Evolutionary conservation across 2,329 filamentous ascomycete genomes (phyloP), one percentile per base, ranked within the genome.

Genomic region (Ophiostoma australiae): DNA sequence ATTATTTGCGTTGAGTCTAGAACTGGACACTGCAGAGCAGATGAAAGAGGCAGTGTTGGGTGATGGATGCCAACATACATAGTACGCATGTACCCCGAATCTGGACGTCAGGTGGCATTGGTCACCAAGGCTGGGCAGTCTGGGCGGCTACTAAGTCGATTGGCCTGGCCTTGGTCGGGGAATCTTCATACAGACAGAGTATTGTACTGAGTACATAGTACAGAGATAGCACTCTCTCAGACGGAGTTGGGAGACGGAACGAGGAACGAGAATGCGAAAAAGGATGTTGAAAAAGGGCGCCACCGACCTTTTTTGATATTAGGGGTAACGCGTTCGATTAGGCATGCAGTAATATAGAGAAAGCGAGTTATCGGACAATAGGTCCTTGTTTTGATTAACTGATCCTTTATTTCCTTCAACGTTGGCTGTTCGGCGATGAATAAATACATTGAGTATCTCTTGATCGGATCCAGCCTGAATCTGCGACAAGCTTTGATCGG

Each of bases 91-190:
- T 27, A 58, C 52, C n/a, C 52, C 52, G 23, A 58, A 13, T 58
- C 52, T 13, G 27, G 20, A 65, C 11, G 31, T 3, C 23, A 65
- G 52, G 52, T 58, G 52, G n/a, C 52, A 58, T 68, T 35, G 44
- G 44, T n/a, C 23, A 58, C 68, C 68, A 69, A 69, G 55, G 68
- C 68, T 69, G 33, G 63, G 6, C 68, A 65, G 55, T 41, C 68
- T 69, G 44, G 44, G 44, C 44, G 20, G 44, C 8, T 48, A 15
- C 39, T 41, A 41, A 41, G 39, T 41, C 39, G 39, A 41, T 11
- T n/a, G n/a, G n/a, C n/a, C n/a, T n/a, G n/a, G n/a, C n/a, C n/a
- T n/a, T n/a, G n/a, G n/a, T n/a, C n/a, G n/a, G n/a, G n/a, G n/a
- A n/a, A n/a, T n/a, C n/a, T n/a, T n/a, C n/a, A n/a, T n/a, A n/a